These are phyloP conservation scores for Cynara cardunculus DNA, from an alignment of 129 eudicot species.

Conservation along the genomic window DNA sequence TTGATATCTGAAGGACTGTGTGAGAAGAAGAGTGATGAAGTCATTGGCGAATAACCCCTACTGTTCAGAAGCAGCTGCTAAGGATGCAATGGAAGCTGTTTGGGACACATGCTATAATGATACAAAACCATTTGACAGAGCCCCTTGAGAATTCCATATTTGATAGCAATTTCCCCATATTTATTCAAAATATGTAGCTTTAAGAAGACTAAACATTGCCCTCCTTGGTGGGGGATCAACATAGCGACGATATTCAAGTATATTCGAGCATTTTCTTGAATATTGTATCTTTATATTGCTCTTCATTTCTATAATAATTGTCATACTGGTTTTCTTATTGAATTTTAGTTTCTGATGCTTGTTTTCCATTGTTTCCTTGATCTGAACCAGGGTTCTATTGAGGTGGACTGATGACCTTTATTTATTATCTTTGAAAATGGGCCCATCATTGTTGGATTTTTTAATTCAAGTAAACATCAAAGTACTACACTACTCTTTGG, in stretches of 20 bases:
- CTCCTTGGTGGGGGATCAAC: background rate
- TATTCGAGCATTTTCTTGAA: constrained; percentile 8
- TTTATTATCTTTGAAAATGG: background rate
- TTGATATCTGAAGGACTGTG: constrained; percentile 55
- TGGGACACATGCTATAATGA: constrained; percentile 93
- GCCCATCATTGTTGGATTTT: constrained; percentile 13
- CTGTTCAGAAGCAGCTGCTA: constrained; percentile 76
- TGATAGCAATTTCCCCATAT: background rate
- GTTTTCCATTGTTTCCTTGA: background rate
- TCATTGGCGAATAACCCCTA: constrained; percentile 64
- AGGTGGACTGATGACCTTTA: background rate
- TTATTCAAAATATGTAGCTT: constrained; percentile 1
- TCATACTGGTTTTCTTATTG: background rate
- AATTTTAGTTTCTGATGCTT: constrained; percentile 13
- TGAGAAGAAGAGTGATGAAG: constrained; percentile 85
- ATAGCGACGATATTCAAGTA: background rate
- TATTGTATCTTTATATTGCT: background rate
- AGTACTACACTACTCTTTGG: constrained; percentile 36
- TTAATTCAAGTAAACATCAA: constrained; percentile 22
- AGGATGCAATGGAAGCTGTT: constrained; percentile 84
- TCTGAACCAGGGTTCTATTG: background rate
- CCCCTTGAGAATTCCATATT: constrained; percentile 49
- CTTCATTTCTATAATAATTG: background rate
- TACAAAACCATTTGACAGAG: constrained; percentile 80
- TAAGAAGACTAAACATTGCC: constrained; percentile 1